Evolutionary conservation across 257 asterid genomes (phyloP).

Genomic region (Lycium barbarum): DNA sequence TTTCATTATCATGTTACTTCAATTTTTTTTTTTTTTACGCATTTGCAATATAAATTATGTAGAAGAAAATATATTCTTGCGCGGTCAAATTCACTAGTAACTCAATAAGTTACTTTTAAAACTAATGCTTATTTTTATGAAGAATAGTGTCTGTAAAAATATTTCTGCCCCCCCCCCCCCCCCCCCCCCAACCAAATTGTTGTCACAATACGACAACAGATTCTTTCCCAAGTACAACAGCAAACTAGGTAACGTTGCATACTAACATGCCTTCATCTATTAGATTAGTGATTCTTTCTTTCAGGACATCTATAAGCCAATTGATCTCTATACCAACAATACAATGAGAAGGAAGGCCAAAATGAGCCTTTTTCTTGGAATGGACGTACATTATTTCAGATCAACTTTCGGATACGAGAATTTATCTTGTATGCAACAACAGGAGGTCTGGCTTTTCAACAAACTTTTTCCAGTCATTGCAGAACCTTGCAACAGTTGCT

Average conservation of each 20-base stretch:
- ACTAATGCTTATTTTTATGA: neutral
- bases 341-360: neutral
- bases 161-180: neutral
- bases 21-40: no score
- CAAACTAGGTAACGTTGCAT: neutral
- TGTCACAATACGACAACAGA: neutral
- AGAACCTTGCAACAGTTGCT: constrained; percentile 89
- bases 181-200: no score
- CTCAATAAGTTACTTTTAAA: neutral
- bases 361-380: constrained; percentile 2
- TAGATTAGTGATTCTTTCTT: neutral
- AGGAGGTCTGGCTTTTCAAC: constrained; percentile 89
- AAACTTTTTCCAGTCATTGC: constrained; percentile 89
- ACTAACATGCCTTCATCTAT: neutral
- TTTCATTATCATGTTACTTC: no score
- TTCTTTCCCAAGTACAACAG: neutral
- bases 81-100: no score
- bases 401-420: neutral
- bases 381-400: neutral
- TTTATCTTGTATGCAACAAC: constrained; percentile 77
- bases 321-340: neutral
- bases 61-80: no score
- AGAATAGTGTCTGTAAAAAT: neutral
- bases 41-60: no score
- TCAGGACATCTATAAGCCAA: constrained; percentile 16